Percentiles rank a stretch among this genome's conserved stretches.
Evolutionary conservation across 78 protist species (phyloP).

Genomic region (Planoprotostelium fungivorum): DNA sequence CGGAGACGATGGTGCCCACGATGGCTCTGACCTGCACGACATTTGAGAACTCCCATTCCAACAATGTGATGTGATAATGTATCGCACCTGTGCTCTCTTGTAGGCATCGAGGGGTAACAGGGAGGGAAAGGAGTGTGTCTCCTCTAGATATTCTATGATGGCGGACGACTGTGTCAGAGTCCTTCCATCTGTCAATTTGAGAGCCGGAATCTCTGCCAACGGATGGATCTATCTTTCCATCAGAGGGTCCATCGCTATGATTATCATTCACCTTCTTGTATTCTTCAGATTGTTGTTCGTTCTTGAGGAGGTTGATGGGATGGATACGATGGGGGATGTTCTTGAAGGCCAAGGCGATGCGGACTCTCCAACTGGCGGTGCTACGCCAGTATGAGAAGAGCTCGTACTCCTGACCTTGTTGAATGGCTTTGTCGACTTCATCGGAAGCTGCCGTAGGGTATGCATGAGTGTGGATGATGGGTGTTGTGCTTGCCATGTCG

Average conservation of each 20-base stretch:
- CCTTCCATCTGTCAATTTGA: constrained; percentile 32
- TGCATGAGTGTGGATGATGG: background rate
- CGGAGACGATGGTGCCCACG: background rate
- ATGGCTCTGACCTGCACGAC: background rate
- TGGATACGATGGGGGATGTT: constrained; percentile 35
- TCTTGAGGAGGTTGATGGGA: constrained; percentile 66
- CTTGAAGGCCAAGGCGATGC: constrained; percentile 55
- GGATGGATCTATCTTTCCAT: background rate
- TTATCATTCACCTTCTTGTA: constrained; percentile 15
- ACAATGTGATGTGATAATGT: constrained; percentile 17
- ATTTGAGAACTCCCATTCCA: no score
- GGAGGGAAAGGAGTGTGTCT: constrained; percentile 29
- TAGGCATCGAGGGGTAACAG: constrained; percentile 34
- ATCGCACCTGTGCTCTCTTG: constrained; percentile 47
- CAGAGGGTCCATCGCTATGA: background rate
- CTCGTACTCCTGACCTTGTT: background rate
- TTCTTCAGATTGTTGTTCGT: constrained; percentile 47
- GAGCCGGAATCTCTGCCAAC: constrained; percentile 11
- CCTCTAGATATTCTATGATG: constrained; percentile 70
- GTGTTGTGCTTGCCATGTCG: background rate
- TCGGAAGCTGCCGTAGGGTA: background rate
- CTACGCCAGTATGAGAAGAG: constrained; percentile 78
- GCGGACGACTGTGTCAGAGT: constrained; percentile 58
- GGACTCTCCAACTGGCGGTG: constrained; percentile 84
- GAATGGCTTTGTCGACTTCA: background rate